Evolutionary conservation across 169 alveolate genomes (phyloP), one percentile per base, ranked within the genome.

Genomic region (Plasmodium malariae): DNA sequence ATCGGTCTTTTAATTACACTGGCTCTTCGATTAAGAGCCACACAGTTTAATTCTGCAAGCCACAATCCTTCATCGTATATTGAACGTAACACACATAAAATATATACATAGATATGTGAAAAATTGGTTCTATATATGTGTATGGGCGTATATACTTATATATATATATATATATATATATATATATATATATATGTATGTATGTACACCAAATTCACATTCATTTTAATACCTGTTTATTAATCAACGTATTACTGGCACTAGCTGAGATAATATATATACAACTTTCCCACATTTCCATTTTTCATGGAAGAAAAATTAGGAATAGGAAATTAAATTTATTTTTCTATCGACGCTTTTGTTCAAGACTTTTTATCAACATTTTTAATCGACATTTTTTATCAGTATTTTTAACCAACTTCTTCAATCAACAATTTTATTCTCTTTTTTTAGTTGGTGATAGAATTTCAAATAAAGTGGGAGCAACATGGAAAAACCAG

Each of bases 401-500:
- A n/a, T n/a, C n/a, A n/a, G n/a, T n/a, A n/a, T n/a, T n/a, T n/a
- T n/a, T n/a, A n/a, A n/a, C n/a, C n/a, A n/a, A n/a, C n/a, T n/a
- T n/a, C n/a, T n/a, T n/a, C n/a, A n/a, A n/a, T n/a, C n/a, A n/a
- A n/a, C n/a, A n/a, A n/a, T 51, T n/a, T 30, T 65, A 43, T 78
- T 78, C 49, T 57, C 2, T 49, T 51, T 55, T 51, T 51, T 67
- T 19, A 83, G 91, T 83, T 83, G 91, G 85, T 37, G 71, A 83
- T 34, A 68, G 7, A 0, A 32, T 83, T 32, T 83, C 91, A 30
- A 65, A 48, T 60, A 49, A 49, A 83, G 63, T 83, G 36, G 71
- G 85, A 11, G 51, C 36, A 70, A 21, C 21, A 65, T 83, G 91
- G 91, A 34, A 51, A 60, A 83, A n/a, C 19, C 83, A 83, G 7